Evolutionary conservation across 2,329 filamentous ascomycete species (phyloP), one percentile per base, ranked within the genome.

Genomic region (Neurospora sp.): DNA sequence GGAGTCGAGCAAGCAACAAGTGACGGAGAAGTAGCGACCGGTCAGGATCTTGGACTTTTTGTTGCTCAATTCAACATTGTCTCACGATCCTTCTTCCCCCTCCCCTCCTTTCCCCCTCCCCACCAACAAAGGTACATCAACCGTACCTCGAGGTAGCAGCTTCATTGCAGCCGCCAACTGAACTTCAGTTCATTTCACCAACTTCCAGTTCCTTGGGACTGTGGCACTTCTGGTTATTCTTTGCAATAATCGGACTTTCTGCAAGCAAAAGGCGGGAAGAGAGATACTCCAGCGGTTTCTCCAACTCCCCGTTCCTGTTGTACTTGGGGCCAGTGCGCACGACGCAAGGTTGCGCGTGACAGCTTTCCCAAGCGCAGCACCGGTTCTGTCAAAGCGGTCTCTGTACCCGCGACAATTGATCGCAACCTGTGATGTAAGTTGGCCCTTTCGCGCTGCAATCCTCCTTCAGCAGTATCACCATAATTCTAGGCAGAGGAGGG

Each of bases 21-120:
- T 62, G 28, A 62, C 52, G 28, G 52, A 62, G 23, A 62, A 62
- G 52, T 36, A 28, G 28, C 28, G 28, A 28, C 28, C 28, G 28
- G 28, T 28, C 4, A 28, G 52, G 52, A 62, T 62, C 43, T 43
- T 23, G 13, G 40, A 36, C 66, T 43, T 69, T 42, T 36, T 68
- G 66, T 70, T 68, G 68, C 70, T 68, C 70, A 74, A 74, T 75
- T 75, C 74, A 75, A 75, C 74, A 75, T 74, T 73, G 72, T 62
- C 28, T 36, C 28, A 62, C 52, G 52, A 62, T 62, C 15, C 52
- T n/a, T 62, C 52, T 17, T 17, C 52, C 13, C 52, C 28, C 52
- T 15, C 23, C 52, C 28, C 52, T 17, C 23, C 28, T 8, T 9
- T 15, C 10, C 28, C 52, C 23, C 28, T 23, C 23, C 46, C 46